These are phyloP conservation scores for Metarhizium anisopliae DNA, from an alignment of 2,329 filamentous ascomycete genomes.

Conservation along the genomic window DNA sequence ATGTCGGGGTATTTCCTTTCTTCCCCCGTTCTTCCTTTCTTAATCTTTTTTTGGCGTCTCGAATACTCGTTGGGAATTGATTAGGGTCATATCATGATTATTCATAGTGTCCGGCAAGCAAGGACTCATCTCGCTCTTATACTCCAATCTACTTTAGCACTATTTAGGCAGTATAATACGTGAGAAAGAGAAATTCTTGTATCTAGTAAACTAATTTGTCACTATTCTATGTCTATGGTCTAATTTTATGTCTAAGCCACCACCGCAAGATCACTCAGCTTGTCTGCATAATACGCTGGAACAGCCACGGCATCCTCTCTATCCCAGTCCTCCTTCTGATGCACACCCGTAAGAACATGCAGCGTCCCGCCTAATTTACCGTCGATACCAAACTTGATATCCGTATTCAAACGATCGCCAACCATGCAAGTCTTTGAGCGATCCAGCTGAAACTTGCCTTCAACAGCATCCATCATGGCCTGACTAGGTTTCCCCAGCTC, in stretches of 20 bases:
- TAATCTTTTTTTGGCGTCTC: too few species aligned
- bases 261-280: constrained; percentile 62
- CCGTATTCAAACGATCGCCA: constrained; percentile 86
- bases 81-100: not conserved
- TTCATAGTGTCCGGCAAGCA: not conserved
- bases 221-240: constrained; percentile 1
- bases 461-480: constrained; percentile 98
- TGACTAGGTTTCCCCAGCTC: constrained; percentile 91
- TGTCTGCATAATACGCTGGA: constrained; percentile 77
- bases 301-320: constrained; percentile 58
- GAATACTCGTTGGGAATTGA: too few species aligned
- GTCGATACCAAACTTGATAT: constrained; percentile 91
- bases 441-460: constrained; percentile 89
- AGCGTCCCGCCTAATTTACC: constrained; percentile 85
- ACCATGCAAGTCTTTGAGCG: constrained; percentile 86
- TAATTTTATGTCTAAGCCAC: constrained; percentile 11
- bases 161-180: not conserved
- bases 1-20: too few species aligned
- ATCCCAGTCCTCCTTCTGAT: constrained; percentile 75
- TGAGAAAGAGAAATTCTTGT: not conserved
- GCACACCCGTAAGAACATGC: constrained; percentile 84
- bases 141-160: too few species aligned
- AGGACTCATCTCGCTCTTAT: not conserved
- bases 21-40: too few species aligned
- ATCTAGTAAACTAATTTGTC: not conserved